A percentile compares a stretch with the other conserved stretches of the same genome.
Conservation (phyloP, 2,329 filamentous ascomycete genomes). For the Talaromyces pinophilus region DNA sequence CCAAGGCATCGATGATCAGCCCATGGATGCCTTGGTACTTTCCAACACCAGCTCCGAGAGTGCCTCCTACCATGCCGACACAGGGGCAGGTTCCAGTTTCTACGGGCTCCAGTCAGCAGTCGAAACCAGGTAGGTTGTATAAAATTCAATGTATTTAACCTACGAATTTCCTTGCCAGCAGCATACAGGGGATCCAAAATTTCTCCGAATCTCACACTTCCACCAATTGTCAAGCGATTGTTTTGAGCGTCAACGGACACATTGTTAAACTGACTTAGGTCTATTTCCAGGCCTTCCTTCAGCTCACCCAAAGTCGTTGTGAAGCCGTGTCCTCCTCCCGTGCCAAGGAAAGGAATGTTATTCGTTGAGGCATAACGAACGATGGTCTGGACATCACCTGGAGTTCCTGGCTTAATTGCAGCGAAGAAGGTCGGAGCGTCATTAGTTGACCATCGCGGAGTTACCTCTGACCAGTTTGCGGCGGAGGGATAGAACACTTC, state of each 20-base stretch:
- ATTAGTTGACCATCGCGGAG: background rate
- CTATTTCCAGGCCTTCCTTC: background rate
- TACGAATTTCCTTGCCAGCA: constrained; percentile 6
- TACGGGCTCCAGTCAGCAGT: background rate
- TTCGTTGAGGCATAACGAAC: background rate
- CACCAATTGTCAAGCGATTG: background rate
- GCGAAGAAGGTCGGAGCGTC: background rate
- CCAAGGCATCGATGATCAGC: background rate
- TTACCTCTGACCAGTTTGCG: background rate
- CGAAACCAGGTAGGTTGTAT: background rate
- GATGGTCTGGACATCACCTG: background rate
- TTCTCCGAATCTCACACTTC: background rate
- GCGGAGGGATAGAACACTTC: background rate
- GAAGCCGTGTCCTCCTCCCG: background rate
- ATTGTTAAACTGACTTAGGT: background rate
- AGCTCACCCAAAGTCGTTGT: background rate
- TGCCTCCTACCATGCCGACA: background rate
- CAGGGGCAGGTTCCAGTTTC: background rate
- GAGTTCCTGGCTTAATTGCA: background rate
- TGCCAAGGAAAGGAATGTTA: background rate
- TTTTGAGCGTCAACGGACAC: background rate
- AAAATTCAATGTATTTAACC: background rate
- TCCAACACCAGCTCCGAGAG: background rate
- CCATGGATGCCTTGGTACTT: constrained; percentile 2
- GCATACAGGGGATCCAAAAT: background rate